Evolutionary conservation across 2,329 filamentous ascomycete genomes (phyloP), one percentile per base, ranked within the genome.

Genomic region (Fonsecaea pedrosoi): DNA sequence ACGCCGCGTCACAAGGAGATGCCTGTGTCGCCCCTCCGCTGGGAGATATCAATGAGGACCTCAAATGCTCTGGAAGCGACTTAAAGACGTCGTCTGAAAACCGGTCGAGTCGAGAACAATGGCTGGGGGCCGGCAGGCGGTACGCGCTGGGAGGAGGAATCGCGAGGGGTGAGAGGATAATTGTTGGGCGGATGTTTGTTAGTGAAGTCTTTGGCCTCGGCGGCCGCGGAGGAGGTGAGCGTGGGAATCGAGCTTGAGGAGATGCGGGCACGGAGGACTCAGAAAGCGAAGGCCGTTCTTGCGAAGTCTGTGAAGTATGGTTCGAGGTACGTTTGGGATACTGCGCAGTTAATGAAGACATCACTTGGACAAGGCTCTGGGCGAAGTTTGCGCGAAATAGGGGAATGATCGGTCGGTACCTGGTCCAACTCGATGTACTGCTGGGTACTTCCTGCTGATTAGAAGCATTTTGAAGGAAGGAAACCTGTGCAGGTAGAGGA

Each of bases 141-240:
- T 40, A 45, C 6, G 21, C 21, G 30, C 63, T 57, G 55, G 18
- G 37, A 10, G 57, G 25, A 30, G 67, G 45, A 32, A 64, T 61
- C 15, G 69, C 48, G 30, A 69, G 30, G 7, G 69, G 70, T 13
- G 66, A 69, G 8, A 69, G 65, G 37, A 72, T 68, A n/a, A 69
- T 66, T 15, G 59, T 69, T 7, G 69, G 70, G 8, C 66, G 69
- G 30, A 73, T 45, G 25, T 73, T 70, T 32, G 67, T 67, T 5
- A 73, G 55, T 4, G 68, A 71, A 2, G 58, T 69, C 32, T 66
- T 65, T n/a, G 71, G 71, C 38, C 71, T 66, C 9, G 71, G 67
- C 13, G 70, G 70, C n/a, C 71, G 66, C 21, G 56, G 56, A 45
- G 70, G 71, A 42, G 68, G 67, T 25, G 21, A 34, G 58, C 63